Base-by-base conservation (phyloP, 306 rosid genomes). In the Lathyrus aphaca region DNA sequence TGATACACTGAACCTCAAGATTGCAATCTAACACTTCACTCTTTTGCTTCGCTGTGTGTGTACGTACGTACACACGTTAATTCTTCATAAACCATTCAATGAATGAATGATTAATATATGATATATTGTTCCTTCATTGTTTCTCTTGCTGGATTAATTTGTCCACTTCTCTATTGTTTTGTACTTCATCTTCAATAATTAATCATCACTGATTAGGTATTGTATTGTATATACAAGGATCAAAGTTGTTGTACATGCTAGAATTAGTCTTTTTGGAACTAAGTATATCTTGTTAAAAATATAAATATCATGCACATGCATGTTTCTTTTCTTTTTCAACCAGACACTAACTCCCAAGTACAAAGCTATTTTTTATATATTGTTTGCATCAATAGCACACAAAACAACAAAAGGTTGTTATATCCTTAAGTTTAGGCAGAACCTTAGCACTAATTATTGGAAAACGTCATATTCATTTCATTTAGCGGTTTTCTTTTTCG, bases 1-100 rank as follows among this genome's bases (percentile, higher is more conserved):
- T 12, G 16, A 71, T 71, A 42, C 75, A 58, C 27, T 58, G 75
- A 71, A 71, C 67, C 64, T 71, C 0, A 30, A 71, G 75, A 71
- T 70, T 23, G 35, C 12, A 29, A 56, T 71, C 75, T 63, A 62
- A 63, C 37, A 40, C 17, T 39, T 12, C n/a, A 39, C 11, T 17
- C 29, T 3, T 37, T 35, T 4, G 66, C 27, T 59, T 61, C 44
- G 48, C 66, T 38, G 39, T 56, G 62, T 27, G 39, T 13, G 39
- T 27, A 27, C 18, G 3, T 23, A 46, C 21, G 53, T 46, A 46
- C 21, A 10, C 30, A 11, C 37, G 8, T 27, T 25, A 55, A 55
- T 55, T 55, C 8, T 57, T 57, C 64, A 30, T 14, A 57, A 27
- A 57, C 64, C 18, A 30, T 57, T 32, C 64, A 57, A 57, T 57